A percentile compares a stretch with the other conserved stretches of the same genome.
These are phyloP conservation scores for Colletotrichum destructivum DNA, from an alignment of 2,329 filamentous ascomycete species.

Conservation along the genomic window DNA sequence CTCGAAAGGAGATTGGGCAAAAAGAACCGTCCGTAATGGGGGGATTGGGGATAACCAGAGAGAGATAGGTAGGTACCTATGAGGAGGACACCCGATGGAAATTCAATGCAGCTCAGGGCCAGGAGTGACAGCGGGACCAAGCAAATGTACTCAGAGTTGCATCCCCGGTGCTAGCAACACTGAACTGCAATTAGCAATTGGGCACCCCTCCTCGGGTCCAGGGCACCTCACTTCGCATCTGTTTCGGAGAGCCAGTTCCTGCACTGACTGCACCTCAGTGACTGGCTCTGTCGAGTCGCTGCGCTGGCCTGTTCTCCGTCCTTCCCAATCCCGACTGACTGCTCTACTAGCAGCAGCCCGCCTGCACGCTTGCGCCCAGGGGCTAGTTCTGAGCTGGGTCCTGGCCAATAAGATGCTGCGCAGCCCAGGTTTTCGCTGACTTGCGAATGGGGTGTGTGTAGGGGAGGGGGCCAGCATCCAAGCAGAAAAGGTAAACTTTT, in stretches of 20 bases:
- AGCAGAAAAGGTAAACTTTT: conserved; percentile 34
- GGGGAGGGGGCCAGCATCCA: conserved; percentile 28
- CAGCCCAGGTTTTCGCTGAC: conserved; percentile 30
- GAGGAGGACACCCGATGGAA: conserved; percentile 9
- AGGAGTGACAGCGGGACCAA: conserved; percentile 25
- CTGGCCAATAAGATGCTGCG: conserved; percentile 24
- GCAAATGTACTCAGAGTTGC: conserved; percentile 28
- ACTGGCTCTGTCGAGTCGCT: conserved; percentile 32
- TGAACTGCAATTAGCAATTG: conserved; percentile 3
- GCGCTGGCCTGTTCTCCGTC: conserved; percentile 36
- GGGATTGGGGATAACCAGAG: conserved; percentile 21
- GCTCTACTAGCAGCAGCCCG: conserved; percentile 9
- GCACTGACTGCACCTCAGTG: conserved; percentile 31
- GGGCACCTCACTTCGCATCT: conserved; percentile 13
- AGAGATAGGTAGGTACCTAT: background rate
- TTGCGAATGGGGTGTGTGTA: conserved; percentile 31
- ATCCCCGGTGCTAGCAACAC: conserved; percentile 1
- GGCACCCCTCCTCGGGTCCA: background rate
- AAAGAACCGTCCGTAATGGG: conserved; percentile 2
- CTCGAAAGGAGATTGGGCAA: conserved; percentile 31
- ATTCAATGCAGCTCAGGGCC: conserved; percentile 18
- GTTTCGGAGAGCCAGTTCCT: conserved; percentile 40
- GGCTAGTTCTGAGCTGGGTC: conserved; percentile 26
- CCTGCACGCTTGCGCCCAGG: conserved; percentile 32
- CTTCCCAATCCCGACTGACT: conserved; percentile 15